Evolutionary conservation across 345 rosid genomes (phyloP).

Genomic region (Adansonia digitata): DNA sequence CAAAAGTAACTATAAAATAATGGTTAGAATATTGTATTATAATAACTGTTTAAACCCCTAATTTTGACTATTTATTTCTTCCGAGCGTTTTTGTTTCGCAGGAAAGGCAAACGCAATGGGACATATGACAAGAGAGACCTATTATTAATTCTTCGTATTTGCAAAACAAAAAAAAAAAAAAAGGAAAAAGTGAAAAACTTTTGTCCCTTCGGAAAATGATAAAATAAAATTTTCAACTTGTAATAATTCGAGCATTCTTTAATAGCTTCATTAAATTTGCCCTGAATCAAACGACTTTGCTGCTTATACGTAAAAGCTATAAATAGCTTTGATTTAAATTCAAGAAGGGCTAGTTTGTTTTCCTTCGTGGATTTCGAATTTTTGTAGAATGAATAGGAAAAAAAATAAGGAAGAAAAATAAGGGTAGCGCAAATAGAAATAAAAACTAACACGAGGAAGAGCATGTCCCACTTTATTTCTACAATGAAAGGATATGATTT

Average conservation of each 20-base stretch:
- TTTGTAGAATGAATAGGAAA: background rate
- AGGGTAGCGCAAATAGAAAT: background rate
- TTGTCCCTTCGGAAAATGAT: too few relatives aligned
- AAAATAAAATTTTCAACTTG: too few relatives aligned
- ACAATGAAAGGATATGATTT: background rate
- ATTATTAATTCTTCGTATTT: background rate
- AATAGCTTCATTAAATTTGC: too few relatives aligned
- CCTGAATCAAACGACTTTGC: too few relatives aligned
- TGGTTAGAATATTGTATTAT: too few relatives aligned
- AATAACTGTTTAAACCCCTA: too few relatives aligned
- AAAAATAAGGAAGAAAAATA: background rate
- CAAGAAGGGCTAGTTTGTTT: background rate
- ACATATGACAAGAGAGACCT: background rate
- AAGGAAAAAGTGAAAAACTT: too few relatives aligned
- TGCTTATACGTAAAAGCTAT: too few relatives aligned
- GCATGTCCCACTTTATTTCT: background rate
- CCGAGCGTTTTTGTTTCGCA: background rate
- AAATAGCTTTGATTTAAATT: background rate
- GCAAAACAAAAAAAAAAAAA: background rate
- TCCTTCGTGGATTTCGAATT: background rate
- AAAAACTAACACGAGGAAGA: too few relatives aligned
- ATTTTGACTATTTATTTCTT: background rate
- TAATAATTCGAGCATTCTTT: too few relatives aligned
- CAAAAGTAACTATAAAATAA: too few relatives aligned
- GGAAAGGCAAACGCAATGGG: background rate